A percentile compares a stretch with the other conserved stretches of the same genome.
Evolutionary conservation across 208 protist species (phyloP).

Genomic region (Leishmania amazonensis): DNA sequence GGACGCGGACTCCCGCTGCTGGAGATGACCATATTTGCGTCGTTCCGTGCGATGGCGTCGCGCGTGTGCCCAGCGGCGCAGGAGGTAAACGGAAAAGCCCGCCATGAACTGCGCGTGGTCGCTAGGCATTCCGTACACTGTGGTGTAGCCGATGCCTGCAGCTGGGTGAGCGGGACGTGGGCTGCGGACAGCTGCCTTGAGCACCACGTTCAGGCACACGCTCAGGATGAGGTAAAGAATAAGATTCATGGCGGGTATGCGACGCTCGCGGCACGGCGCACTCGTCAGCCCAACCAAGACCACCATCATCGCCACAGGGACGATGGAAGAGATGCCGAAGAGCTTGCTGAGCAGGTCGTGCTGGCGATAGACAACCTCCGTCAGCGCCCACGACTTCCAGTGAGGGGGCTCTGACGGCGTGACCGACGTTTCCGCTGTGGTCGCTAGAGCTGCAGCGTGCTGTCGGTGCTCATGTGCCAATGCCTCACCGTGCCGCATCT

Average conservation of each 20-base stretch:
- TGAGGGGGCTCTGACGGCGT: neutral
- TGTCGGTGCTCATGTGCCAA: neutral
- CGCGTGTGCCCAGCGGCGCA: constrained; percentile 21
- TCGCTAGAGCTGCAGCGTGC: neutral
- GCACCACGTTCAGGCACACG: constrained; percentile 40
- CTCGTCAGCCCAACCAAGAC: constrained; percentile 67
- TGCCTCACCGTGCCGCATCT: constrained; percentile 18
- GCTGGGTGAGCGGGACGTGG: constrained; percentile 52
- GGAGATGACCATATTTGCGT: neutral
- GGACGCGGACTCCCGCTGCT: neutral
- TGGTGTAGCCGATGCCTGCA: constrained; percentile 43
- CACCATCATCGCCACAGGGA: constrained; percentile 62
- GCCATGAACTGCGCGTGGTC: constrained; percentile 83
- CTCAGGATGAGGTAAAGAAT: constrained; percentile 60
- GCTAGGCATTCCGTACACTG: constrained; percentile 74
- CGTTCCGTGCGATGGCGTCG: neutral
- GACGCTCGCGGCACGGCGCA: constrained; percentile 42
- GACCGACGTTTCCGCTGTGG: neutral
- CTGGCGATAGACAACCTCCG: constrained; percentile 54
- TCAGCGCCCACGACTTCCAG: constrained; percentile 60
- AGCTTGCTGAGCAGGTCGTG: constrained; percentile 55
- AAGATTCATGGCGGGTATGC: constrained; percentile 48
- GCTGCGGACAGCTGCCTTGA: constrained; percentile 46
- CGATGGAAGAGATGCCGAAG: constrained; percentile 57
- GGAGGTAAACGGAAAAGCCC: constrained; percentile 65